A percentile compares a stretch with the other conserved stretches of the same genome.
These are phyloP conservation scores for Lachnellula subtilissima DNA, from an alignment of 2,329 filamentous ascomycete species.

Conservation along the genomic window DNA sequence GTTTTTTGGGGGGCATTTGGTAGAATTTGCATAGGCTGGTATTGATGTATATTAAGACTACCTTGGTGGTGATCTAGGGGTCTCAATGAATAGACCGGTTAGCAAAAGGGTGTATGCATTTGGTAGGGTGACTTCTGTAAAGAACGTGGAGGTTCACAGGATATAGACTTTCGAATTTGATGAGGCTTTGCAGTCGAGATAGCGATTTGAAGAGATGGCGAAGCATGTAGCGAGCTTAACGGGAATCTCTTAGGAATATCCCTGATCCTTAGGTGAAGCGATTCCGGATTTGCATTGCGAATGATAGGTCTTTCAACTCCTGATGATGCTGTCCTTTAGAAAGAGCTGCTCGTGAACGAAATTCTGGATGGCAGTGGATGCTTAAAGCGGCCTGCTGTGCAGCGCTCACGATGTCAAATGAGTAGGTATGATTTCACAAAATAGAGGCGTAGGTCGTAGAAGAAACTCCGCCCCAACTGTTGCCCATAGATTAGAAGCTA, in stretches of 20 bases:
- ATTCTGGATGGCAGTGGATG: slow-evolving; percentile 9
- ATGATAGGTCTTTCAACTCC: not conserved
- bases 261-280: slow-evolving; percentile 4
- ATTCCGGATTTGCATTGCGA: slow-evolving; percentile 1
- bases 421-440: slow-evolving; percentile 41
- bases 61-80: not conserved
- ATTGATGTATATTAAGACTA: no score
- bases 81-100: not conserved
- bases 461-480: slow-evolving; percentile 12
- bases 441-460: slow-evolving; percentile 38
- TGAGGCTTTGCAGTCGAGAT: not conserved
- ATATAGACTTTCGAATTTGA: slow-evolving; percentile 7
- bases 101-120: slow-evolving; percentile 6
- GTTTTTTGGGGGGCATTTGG: not conserved
- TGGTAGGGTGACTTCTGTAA: not conserved
- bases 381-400: slow-evolving; percentile 2
- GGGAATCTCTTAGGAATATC: not conserved
- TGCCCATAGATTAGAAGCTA: slow-evolving; percentile 3
- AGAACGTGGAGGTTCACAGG: not conserved
- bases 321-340: not conserved
- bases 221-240: not conserved
- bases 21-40: no score
- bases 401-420: slow-evolving; percentile 1
- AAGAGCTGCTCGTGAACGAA: slow-evolving; percentile 8
- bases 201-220: not conserved